Base-by-base conservation (phyloP, 2,329 filamentous ascomycete species). In the Trichoderma breve region DNA sequence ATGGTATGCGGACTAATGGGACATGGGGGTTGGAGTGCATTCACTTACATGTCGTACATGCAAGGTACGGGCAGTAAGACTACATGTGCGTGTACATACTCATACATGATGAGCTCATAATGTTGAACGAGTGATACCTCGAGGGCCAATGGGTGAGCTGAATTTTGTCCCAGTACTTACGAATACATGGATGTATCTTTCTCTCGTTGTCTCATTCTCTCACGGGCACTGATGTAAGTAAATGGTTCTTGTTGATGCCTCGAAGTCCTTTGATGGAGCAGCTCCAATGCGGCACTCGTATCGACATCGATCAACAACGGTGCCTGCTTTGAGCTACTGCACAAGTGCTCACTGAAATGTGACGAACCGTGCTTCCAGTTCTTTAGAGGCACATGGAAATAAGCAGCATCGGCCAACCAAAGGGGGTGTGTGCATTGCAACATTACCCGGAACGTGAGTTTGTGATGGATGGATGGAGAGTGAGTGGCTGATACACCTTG, bases 391-490 rank as follows among this genome's bases (percentile, higher is more conserved):
- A 39, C n/a, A 61, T 61, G 11, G 53, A 9, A 36, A 39, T n/a
- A 61, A 60, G 65, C 55, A 47, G 11, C 34, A 8, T 7, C 30
- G 36, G 21, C 36, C 30, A 43, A 12, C 32, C 32, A 57, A 39
- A 39, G 18, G 53, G 65, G 34, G 65, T 12, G 66, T 14, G 55
- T 34, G 66, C 28, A 69, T 61, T 39, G 66, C 39, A 69, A 69
- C 39, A 61, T 68, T 26, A 51, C 14, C 36, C 28, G 34, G 55
- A n/a, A 58, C 24, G 36, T 26, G 36, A 60, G 18, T 18, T 26
- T 51, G 62, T 53, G 63, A 55, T 65, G 63, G 21, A 55, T 62
- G 55, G 55, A 30, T 24, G 34, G n/a, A 26, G 30, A 11, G 24
- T 8, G 34, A 43, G 30, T 57, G 47, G 63, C 63, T 55, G 47